Percentiles rank a stretch among this genome's conserved stretches.
Evolutionary conservation across 352 stramenopile genomes (phyloP).

Genomic region (Globisporangium irregulare): DNA sequence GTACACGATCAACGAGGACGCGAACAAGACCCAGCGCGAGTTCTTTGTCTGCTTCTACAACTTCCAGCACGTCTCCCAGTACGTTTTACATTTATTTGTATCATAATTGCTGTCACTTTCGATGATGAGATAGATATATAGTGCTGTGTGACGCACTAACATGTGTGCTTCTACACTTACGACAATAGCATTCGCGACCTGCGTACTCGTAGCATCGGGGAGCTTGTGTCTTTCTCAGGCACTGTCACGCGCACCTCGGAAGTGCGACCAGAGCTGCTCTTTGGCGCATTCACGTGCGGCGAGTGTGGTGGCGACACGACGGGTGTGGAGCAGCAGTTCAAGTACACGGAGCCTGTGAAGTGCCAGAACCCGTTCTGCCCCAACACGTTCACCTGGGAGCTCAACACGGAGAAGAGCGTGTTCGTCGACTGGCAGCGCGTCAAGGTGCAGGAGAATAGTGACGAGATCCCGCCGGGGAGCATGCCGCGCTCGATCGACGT

Average conservation of each 20-base stretch:
- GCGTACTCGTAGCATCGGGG: constrained; percentile 91
- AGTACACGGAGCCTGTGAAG: constrained; percentile 95
- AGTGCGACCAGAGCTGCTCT: constrained; percentile 96
- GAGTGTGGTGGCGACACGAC: constrained; percentile 92
- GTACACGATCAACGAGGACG: constrained; percentile 79
- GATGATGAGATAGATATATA: neutral
- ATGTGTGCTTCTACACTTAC: neutral
- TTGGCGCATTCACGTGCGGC: constrained; percentile 93
- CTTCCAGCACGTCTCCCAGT: constrained; percentile 84
- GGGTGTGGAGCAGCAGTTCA: constrained; percentile 97
- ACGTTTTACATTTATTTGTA: constrained; percentile 19
- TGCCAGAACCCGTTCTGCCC: constrained; percentile 96
- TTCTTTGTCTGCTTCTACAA: constrained; percentile 91
- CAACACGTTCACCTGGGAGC: constrained; percentile 84
- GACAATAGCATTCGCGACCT: constrained; percentile 87
- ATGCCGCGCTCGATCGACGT: constrained; percentile 98
- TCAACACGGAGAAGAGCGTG: constrained; percentile 89
- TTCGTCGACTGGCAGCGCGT: constrained; percentile 99
- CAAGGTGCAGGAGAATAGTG: constrained; percentile 98
- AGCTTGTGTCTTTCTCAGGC: constrained; percentile 91
- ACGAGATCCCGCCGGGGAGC: constrained; percentile 97
- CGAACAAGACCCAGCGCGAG: constrained; percentile 74
- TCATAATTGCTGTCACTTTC: neutral
- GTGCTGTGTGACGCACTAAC: neutral
- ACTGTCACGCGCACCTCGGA: constrained; percentile 98